phyloP scores from a whole-genome alignment of 2,329 filamentous ascomycete species.

The Ceratocystis smalleyi region DNA sequence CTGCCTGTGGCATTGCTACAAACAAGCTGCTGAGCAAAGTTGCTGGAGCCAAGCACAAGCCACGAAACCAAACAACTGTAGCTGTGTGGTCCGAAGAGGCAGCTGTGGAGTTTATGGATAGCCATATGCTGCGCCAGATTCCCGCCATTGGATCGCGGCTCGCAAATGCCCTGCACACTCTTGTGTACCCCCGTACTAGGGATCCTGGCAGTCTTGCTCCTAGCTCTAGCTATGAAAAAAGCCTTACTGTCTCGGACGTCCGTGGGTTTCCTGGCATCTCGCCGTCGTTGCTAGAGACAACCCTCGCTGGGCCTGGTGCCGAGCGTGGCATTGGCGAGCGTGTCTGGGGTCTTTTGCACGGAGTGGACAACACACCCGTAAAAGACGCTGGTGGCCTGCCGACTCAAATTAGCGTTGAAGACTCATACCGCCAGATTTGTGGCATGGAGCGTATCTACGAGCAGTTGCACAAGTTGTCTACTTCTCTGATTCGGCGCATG shows the following conservation, averaged over 20 bases:
- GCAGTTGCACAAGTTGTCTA: constrained; percentile 53
- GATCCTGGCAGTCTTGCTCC: neutral
- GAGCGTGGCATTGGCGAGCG: constrained; percentile 56
- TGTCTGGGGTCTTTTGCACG: constrained; percentile 67
- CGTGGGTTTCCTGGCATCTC: constrained; percentile 42
- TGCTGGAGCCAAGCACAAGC: constrained; percentile 71
- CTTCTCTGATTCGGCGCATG: constrained; percentile 63
- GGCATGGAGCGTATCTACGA: constrained; percentile 46
- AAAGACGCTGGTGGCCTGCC: constrained; percentile 56
- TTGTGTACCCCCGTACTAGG: constrained; percentile 17
- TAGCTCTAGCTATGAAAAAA: neutral
- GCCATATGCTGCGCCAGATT: constrained; percentile 60
- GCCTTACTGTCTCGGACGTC: constrained; percentile 3
- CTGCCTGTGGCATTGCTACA: constrained; percentile 73
- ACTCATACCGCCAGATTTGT: constrained; percentile 60
- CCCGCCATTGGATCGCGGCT: constrained; percentile 75
- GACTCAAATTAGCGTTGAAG: constrained; percentile 84
- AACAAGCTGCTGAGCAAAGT: constrained; percentile 79
- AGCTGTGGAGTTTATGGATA: constrained; percentile 55
- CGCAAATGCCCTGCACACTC: constrained; percentile 31
- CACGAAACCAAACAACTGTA: constrained; percentile 71
- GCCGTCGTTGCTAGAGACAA: constrained; percentile 46
- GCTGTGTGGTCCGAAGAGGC: constrained; percentile 46
- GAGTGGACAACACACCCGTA: constrained; percentile 61
- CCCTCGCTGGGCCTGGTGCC: constrained; percentile 55